Evolutionary conservation across 1,284 basidiomycete species (phyloP).

Genomic region (Apiotrichum akiyoshidainum): DNA sequence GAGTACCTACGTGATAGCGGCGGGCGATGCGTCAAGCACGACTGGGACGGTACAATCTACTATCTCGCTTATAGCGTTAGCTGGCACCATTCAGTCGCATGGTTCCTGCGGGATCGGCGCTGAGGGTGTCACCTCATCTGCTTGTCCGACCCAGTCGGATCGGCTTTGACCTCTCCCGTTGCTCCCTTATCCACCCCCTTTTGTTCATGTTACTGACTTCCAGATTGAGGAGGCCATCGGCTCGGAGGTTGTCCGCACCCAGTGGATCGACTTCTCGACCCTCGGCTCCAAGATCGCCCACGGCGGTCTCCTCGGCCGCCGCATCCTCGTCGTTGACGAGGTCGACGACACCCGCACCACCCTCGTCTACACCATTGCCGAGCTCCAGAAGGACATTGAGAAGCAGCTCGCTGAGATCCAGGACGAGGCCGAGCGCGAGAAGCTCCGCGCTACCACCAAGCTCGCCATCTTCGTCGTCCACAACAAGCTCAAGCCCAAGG

Average conservation of each 20-base stretch:
- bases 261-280: conserved; percentile 67
- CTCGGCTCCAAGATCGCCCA: conserved; percentile 45
- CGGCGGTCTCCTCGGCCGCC: conserved; percentile 66
- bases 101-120: neutral
- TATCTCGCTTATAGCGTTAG: no score
- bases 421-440: conserved; percentile 64
- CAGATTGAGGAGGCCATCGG: conserved; percentile 70
- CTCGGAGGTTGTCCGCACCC: conserved; percentile 79
- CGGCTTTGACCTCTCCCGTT: no score
- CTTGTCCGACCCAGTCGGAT: no score
- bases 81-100: neutral
- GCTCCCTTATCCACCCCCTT: neutral
- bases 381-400: conserved; percentile 82
- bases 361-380: conserved; percentile 77
- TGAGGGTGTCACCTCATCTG: no score
- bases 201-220: conserved; percentile 1
- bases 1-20: conserved; percentile 15
- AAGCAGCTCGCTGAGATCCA: conserved; percentile 62
- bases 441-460: conserved; percentile 62
- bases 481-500: conserved; percentile 85
- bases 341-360: conserved; percentile 91
- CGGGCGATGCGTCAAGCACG: no score
- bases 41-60: no score
- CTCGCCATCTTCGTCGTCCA: conserved; percentile 92
- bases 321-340: conserved; percentile 84